These are phyloP conservation scores for Phytophthora brassicae DNA, from an alignment of 352 stramenopile species.

Conservation along the genomic window DNA sequence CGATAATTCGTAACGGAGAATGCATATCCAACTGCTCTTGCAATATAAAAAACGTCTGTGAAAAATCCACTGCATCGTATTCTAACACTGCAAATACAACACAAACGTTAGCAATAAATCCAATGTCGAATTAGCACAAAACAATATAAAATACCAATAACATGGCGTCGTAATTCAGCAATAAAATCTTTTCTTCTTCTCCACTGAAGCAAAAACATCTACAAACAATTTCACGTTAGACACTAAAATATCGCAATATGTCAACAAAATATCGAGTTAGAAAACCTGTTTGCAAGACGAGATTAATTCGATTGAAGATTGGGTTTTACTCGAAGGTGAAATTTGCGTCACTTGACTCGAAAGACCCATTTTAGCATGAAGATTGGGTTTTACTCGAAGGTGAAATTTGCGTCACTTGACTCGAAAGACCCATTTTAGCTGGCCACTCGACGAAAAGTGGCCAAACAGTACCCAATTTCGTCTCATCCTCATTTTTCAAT, in stretches of 20 bases:
- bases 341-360: slow-evolving; percentile 47
- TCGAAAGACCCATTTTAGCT: slow-evolving; percentile 33
- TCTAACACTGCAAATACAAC: slow-evolving; percentile 39
- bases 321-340: slow-evolving; percentile 21
- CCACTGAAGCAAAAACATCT: slow-evolving; percentile 51
- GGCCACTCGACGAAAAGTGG: slow-evolving; percentile 41
- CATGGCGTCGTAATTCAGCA: slow-evolving; percentile 27
- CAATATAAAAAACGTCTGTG: slow-evolving; percentile 50
- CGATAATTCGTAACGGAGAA: slow-evolving; percentile 39
- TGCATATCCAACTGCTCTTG: slow-evolving; percentile 43
- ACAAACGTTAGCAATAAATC: slow-evolving; percentile 4
- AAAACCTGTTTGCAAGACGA: neutral
- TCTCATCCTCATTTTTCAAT: slow-evolving; percentile 11
- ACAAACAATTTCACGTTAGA: slow-evolving; percentile 1
- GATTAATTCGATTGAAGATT: neutral
- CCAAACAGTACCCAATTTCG: slow-evolving; percentile 6
- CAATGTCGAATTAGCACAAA: too few relatives aligned
- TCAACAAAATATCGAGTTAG: neutral
- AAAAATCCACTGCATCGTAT: slow-evolving; percentile 53
- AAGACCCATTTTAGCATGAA: slow-evolving; percentile 28
- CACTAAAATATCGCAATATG: neutral
- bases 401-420: slow-evolving; percentile 38
- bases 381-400: slow-evolving; percentile 20
- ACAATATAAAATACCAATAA: too few relatives aligned
- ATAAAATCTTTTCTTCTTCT: slow-evolving; percentile 43